Evolutionary conservation across 495 filamentous ascomycete species (phyloP).

Genomic region (Bathelium albidoporum): DNA sequence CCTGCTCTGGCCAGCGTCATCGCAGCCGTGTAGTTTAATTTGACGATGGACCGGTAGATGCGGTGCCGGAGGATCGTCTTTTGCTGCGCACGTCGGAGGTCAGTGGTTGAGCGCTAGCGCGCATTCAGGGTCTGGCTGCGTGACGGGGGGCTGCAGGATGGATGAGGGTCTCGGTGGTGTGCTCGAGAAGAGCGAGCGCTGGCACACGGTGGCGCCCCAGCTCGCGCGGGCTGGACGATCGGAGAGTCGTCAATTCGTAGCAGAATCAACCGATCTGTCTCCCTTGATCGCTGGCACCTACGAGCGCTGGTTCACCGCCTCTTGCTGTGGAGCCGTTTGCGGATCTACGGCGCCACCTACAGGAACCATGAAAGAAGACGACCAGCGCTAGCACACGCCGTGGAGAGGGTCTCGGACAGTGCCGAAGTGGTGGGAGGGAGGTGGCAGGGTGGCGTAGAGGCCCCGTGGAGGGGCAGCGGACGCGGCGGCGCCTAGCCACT

Average conservation of each 20-base stretch:
- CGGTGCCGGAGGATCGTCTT: not conserved
- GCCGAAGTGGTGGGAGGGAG: not conserved
- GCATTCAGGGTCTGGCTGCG: not conserved
- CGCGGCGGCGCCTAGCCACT: not conserved
- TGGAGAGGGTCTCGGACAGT: not conserved
- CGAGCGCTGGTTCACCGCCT: not conserved
- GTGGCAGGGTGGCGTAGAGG: not conserved
- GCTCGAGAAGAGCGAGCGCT: too few species aligned
- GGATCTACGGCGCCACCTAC: conserved; percentile 3
- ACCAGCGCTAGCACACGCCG: not conserved
- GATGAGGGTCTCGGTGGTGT: too few species aligned
- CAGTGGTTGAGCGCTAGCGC: not conserved
- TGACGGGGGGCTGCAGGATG: not conserved
- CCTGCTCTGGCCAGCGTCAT: too few species aligned
- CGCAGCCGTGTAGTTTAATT: not conserved
- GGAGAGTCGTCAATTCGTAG: not conserved
- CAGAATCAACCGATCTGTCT: not conserved
- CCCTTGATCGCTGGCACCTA: not conserved
- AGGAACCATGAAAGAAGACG: not conserved
- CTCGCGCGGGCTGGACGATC: not conserved
- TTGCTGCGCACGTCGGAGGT: not conserved
- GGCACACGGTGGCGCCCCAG: too few species aligned
- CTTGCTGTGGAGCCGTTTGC: not conserved
- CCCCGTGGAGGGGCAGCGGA: not conserved
- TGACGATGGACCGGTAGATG: not conserved